Evolutionary conservation across 768 basidiomycete genomes (phyloP).

Genomic region (Pulveroboletus ravenelii): DNA sequence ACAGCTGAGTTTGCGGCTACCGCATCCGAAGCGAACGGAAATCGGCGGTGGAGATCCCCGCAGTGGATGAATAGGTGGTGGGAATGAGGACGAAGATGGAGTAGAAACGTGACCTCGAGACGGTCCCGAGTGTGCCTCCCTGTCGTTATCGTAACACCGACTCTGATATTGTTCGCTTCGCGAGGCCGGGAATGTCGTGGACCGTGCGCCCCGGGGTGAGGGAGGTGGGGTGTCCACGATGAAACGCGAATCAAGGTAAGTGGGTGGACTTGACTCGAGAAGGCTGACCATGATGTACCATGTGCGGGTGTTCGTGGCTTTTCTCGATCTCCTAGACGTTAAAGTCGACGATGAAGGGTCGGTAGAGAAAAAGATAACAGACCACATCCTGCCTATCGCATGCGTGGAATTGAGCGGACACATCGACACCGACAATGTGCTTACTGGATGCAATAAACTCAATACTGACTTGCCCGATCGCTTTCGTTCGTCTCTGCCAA

Average conservation of each 20-base stretch:
- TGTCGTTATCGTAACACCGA: not conserved
- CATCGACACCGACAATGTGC: not conserved
- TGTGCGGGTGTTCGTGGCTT: not conserved
- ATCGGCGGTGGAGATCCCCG: not conserved
- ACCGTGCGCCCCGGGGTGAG: not conserved
- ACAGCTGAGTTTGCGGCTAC: slow-evolving; percentile 11
- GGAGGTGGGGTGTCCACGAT: slow-evolving; percentile 3
- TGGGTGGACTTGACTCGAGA: slow-evolving; percentile 17
- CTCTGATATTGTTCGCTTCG: not conserved
- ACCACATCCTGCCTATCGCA: slow-evolving; percentile 23
- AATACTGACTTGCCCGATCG: slow-evolving; percentile 50
- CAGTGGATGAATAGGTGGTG: slow-evolving; percentile 1
- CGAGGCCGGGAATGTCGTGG: not conserved
- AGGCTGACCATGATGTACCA: slow-evolving; percentile 44
- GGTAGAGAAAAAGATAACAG: slow-evolving; percentile 19
- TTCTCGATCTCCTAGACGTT: slow-evolving; percentile 6
- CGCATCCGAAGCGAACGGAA: slow-evolving; percentile 3
- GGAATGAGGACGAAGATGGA: not conserved
- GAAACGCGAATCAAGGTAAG: slow-evolving; percentile 15
- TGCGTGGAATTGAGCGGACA: not conserved
- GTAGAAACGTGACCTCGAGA: not conserved
- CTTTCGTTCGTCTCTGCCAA: slow-evolving; percentile 67
- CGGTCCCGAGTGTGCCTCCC: not conserved
- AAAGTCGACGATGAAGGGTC: not conserved
- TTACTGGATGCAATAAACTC: slow-evolving; percentile 57